Evolutionary conservation across 2,329 filamentous ascomycete species (phyloP).

Genomic region (Colletotrichum phormii): DNA sequence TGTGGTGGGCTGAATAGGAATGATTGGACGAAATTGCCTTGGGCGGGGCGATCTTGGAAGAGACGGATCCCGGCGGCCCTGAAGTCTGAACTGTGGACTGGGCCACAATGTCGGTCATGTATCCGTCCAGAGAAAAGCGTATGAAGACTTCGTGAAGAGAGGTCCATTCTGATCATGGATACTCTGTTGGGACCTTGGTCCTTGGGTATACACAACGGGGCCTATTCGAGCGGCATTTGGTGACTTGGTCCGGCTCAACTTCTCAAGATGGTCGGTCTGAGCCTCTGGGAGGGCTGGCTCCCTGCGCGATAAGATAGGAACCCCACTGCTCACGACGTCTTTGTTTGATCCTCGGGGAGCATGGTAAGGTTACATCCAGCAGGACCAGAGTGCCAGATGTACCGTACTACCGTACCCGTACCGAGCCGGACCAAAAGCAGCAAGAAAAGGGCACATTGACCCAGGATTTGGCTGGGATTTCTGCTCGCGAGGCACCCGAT

Average conservation of each 20-base stretch:
- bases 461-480: background rate
- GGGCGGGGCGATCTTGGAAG: background rate
- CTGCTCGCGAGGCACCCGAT: conserved; percentile 15
- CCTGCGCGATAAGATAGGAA: background rate
- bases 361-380: conserved; percentile 18
- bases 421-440: background rate
- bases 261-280: conserved; percentile 1
- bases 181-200: background rate
- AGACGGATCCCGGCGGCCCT: background rate
- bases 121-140: background rate
- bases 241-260: conserved; percentile 4
- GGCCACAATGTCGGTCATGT: conserved; percentile 1
- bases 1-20: conserved; percentile 9
- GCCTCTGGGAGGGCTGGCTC: background rate
- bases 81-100: conserved; percentile 24
- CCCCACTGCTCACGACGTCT: background rate
- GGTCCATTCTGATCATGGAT: no score
- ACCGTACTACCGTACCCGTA: background rate
- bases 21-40: conserved; percentile 20
- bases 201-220: background rate
- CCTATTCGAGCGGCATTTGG: conserved; percentile 6
- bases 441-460: background rate
- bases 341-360: conserved; percentile 8
- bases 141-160: background rate
- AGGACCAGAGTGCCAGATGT: background rate